Evolutionary conservation across 2,329 filamentous ascomycete genomes (phyloP), one percentile per base, ranked within the genome.

Genomic region (Arthrobotrys megalospora): DNA sequence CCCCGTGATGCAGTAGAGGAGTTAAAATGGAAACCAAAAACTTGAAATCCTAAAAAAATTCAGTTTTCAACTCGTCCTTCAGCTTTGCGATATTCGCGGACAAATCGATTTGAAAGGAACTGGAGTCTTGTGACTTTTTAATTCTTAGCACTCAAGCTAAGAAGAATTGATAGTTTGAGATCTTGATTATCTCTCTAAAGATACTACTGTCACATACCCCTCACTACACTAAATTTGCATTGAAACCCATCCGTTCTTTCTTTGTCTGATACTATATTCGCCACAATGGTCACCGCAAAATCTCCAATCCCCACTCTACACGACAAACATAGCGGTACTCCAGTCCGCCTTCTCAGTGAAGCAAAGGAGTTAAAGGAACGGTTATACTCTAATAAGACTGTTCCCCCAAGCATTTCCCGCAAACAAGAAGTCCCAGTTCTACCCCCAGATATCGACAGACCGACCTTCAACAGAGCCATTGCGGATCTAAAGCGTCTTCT

Each of bases 311-410:
- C 71, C 8, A 68, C 55, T 21, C 45, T 76, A 41, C 52, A 69
- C 2, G 82, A 84, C 55, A 82, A 82, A 16, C 84, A 86, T 79
- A 85, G 84, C 10, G 85, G 85, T 14, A 85, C 86, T 53, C 85
- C 85, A 0, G 64, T 79, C 0, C 84, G 81, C 64, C 82, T 85
- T 1, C 81, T 85, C 11, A 83, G 84, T 24, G 85, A 85, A 75
- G 85, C 85, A 6, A 80, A 82, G 3, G 79, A 81, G 3, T 82
- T 82, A 19, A 85, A 85, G 72, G 80, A 80, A 12, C 82, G 80
- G 3, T 81, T 84, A 24, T 84, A 85, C 58, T 82, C 84, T 1
- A 82, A 82, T 6, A 81, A 82, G 67, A 85, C 83, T 8, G 84
- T 85, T 73, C 79, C 80, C 1, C 79, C 81, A 7, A 81, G 79